These are phyloP conservation scores for Moesziomyces antarcticus DNA, from an alignment of 1,284 basidiomycete genomes.

Conservation along the genomic window DNA sequence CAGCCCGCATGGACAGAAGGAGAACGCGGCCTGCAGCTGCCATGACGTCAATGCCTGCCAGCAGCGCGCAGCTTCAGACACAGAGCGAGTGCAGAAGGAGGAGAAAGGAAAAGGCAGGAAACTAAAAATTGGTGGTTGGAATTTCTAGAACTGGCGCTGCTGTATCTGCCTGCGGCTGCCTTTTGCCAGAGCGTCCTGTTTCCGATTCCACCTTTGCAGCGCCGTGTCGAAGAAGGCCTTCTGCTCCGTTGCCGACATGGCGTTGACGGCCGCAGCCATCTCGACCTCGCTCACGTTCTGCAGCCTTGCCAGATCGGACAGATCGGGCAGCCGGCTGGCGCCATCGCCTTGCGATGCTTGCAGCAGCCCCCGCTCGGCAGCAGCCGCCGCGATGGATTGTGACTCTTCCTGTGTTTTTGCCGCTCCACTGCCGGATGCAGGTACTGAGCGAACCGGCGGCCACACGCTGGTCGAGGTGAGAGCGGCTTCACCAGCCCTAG, in stretches of 20 bases:
- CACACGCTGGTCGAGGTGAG: slow-evolving; percentile 8
- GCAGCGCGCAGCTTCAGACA: too few species aligned
- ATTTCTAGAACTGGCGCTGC: slow-evolving; percentile 22
- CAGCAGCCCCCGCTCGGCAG: slow-evolving; percentile 18
- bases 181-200: slow-evolving; percentile 4
- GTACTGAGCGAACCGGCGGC: slow-evolving; percentile 20
- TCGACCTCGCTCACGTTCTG: slow-evolving; percentile 32
- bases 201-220: slow-evolving; percentile 26
- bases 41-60: slow-evolving; percentile 25
- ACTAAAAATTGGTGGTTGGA: neutral
- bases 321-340: slow-evolving; percentile 7
- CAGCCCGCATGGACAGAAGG: neutral
- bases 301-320: slow-evolving; percentile 21
- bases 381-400: slow-evolving; percentile 25
- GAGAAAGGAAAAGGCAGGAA: too few species aligned
- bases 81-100: too few species aligned
- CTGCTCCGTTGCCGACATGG: slow-evolving; percentile 24
- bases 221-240: slow-evolving; percentile 31
- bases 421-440: neutral
- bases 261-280: slow-evolving; percentile 27
- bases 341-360: slow-evolving; percentile 8
- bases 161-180: slow-evolving; percentile 15
- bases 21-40: slow-evolving; percentile 14
- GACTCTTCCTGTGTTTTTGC: slow-evolving; percentile 15
- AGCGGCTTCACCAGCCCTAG: slow-evolving; percentile 1